Conservation (phyloP, 441 rosid genomes). For the Biscutella laevigata region DNA sequence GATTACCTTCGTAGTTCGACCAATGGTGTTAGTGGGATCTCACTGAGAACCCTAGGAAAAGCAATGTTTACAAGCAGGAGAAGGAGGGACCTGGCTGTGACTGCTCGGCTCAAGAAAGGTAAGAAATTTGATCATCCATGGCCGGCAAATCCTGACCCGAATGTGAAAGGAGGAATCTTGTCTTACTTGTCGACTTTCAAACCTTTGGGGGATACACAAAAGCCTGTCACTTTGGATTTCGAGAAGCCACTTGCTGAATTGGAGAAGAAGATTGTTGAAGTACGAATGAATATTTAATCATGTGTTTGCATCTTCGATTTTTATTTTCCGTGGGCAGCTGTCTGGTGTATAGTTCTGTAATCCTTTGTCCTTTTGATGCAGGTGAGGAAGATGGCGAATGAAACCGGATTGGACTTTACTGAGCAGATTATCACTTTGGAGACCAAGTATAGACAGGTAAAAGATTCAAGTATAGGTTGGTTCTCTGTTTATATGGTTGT, state of each 20-base stretch:
- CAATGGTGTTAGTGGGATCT: constrained; percentile 42
- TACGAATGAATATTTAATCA: constrained; percentile 16
- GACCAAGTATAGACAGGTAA: constrained; percentile 74
- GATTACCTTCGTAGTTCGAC: constrained; percentile 72
- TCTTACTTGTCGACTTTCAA: constrained; percentile 72
- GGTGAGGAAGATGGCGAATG: constrained; percentile 90
- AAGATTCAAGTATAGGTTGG: constrained; percentile 4
- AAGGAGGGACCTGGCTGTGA: constrained; percentile 30
- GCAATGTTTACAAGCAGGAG: constrained; percentile 27
- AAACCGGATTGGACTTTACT: constrained; percentile 78
- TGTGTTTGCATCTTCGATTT: constrained; percentile 1
- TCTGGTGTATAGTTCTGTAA: background rate
- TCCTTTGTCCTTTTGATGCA: constrained; percentile 30
- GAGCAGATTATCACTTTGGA: constrained; percentile 72
- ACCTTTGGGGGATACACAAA: constrained; percentile 61
- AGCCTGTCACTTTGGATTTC: constrained; percentile 75
- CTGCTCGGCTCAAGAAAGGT: constrained; percentile 60
- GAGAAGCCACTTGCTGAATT: constrained; percentile 78
- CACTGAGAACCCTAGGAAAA: constrained; percentile 49
- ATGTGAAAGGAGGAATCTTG: constrained; percentile 76
- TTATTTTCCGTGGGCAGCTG: background rate
- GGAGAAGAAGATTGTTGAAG: constrained; percentile 78
- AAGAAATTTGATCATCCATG: constrained; percentile 86
- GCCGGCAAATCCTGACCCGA: constrained; percentile 84
- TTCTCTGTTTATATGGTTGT: background rate